Percentiles rank a stretch among this genome's conserved stretches.
phyloP scores from a whole-genome alignment of 2,329 filamentous ascomycete species.

The Fonsecaea pedrosoi region DNA sequence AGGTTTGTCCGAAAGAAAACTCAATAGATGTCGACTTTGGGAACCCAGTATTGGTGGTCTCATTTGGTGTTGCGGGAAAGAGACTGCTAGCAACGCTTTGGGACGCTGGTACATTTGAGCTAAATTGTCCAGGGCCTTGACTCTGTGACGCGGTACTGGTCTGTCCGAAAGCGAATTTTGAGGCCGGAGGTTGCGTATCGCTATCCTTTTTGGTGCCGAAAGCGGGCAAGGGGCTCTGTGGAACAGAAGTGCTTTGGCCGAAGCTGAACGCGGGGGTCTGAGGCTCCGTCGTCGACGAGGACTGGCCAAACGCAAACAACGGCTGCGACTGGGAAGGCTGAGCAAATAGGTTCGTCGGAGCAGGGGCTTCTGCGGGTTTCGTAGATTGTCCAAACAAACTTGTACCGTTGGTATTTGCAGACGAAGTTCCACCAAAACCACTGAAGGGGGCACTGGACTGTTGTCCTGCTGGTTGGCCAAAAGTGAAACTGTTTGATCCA shows the following conservation, averaged over 20 bases:
- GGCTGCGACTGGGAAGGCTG: conserved; percentile 29
- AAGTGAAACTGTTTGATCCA: conserved; percentile 32
- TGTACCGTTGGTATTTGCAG: conserved; percentile 21
- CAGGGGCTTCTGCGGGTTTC: conserved; percentile 20
- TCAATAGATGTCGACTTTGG: neutral
- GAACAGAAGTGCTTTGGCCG: conserved; percentile 29
- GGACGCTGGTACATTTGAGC: neutral
- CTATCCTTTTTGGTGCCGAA: conserved; percentile 18
- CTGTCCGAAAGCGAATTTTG: conserved; percentile 30
- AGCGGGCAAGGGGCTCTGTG: conserved; percentile 26
- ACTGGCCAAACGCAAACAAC: conserved; percentile 31
- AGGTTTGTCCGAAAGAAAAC: conserved; percentile 27
- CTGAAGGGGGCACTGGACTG: conserved; percentile 20
- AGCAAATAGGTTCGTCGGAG: conserved; percentile 29
- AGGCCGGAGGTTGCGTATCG: conserved; percentile 14
- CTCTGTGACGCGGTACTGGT: conserved; percentile 12
- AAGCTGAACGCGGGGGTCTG: conserved; percentile 31
- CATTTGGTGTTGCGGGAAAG: conserved; percentile 19
- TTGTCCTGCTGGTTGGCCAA: conserved; percentile 32
- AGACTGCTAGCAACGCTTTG: conserved; percentile 16
- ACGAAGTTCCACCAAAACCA: conserved; percentile 25
- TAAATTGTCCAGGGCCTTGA: conserved; percentile 18
- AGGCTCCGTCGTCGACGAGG: conserved; percentile 21
- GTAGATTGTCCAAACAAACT: conserved; percentile 26
- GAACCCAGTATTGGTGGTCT: conserved; percentile 15